Evolutionary conservation across 306 rosid species (phyloP).

Genomic region (Cyclanthera cordifolia): DNA sequence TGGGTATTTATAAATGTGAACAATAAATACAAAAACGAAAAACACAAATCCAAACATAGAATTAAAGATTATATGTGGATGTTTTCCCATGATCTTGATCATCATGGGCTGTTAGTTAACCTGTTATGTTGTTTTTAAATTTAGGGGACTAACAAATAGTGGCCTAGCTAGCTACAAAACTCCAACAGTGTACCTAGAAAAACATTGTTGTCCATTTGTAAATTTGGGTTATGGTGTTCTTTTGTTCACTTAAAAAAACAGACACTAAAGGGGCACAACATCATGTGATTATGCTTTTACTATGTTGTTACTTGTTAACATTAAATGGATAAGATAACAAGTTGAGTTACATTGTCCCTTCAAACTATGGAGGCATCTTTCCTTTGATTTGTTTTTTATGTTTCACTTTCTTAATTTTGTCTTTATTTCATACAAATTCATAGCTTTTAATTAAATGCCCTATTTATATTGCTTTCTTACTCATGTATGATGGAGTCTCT

Average conservation of each 20-base stretch:
- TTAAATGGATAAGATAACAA: background rate
- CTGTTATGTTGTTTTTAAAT: background rate
- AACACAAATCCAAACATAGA: background rate
- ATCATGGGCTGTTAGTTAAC: background rate
- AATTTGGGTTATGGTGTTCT: no score
- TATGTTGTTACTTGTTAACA: background rate
- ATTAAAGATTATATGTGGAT: background rate
- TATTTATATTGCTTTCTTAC: no score
- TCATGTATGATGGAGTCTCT: no score
- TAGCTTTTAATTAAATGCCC: no score
- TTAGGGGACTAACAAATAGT: background rate
- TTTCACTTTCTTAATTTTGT: no score
- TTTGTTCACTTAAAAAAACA: background rate
- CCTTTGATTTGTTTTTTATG: no score
- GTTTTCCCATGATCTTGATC: background rate
- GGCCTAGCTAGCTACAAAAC: background rate
- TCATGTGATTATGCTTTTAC: conserved; percentile 1
- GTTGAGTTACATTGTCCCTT: background rate
- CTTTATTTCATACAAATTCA: no score
- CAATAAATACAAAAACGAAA: background rate
- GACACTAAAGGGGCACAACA: background rate
- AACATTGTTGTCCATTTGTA: no score
- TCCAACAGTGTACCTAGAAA: background rate
- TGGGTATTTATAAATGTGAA: background rate
- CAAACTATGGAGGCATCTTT: background rate